These are phyloP conservation scores for Mortierella antarctica DNA, from an alignment of 192 early-diverging fungal species.

Conservation along the genomic window DNA sequence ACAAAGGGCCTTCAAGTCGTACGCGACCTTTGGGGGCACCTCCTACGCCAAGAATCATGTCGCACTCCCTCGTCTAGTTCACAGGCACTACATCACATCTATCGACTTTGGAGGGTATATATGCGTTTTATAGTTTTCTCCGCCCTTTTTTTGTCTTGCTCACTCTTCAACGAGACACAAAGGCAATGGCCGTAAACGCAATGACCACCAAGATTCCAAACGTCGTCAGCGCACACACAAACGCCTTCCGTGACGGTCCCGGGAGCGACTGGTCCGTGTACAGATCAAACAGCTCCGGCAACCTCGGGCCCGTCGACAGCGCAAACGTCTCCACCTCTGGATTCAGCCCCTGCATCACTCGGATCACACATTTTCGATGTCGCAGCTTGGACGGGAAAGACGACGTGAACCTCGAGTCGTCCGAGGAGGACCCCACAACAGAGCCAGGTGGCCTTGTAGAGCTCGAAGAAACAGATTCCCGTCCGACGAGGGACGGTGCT, in stretches of 20 bases:
- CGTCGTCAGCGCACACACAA: conserved; percentile 5
- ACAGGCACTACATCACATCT: neutral
- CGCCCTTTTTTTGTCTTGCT: neutral
- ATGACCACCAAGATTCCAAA: conserved; percentile 10
- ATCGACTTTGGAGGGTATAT: neutral
- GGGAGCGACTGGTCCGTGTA: conserved; percentile 36
- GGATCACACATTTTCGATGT: conserved; percentile 19
- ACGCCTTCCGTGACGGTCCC: conserved; percentile 16
- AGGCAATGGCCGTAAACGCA: conserved; percentile 9
- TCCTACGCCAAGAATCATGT: too few relatives aligned
- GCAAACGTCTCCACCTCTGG: conserved; percentile 32
- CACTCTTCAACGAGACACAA: neutral
- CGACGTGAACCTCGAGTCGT: conserved; percentile 1
- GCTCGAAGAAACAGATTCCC: neutral
- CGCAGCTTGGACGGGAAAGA: conserved; percentile 24
- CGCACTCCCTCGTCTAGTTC: too few relatives aligned
- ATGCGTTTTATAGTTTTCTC: neutral
- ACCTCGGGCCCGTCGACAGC: conserved; percentile 33
- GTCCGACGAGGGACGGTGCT: neutral
- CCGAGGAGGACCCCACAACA: neutral
- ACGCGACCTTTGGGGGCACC: too few relatives aligned
- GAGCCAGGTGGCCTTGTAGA: neutral
- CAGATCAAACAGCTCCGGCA: conserved; percentile 33
- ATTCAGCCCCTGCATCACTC: conserved; percentile 11
- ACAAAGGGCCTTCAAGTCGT: too few relatives aligned